Base-by-base conservation (phyloP, 371 early-diverging fungal genomes). In the Rhizopus delemar region DNA sequence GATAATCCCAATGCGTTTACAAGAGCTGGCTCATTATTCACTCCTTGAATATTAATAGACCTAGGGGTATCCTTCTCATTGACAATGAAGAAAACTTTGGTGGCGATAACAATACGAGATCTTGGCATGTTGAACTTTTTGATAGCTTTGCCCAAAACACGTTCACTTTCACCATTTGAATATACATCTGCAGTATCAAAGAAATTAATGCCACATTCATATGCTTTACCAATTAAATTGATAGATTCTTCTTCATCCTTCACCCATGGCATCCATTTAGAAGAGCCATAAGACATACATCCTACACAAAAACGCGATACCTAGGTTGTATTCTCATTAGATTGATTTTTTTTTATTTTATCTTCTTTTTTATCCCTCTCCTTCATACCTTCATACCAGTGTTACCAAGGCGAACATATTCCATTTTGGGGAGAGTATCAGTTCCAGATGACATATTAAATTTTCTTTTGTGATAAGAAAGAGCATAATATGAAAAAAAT, bases 151-250 rank as follows among this genome's bases (percentile, higher is more conserved):
- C 77, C 78, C 5, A 75, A 53, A 32, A 81, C 57, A 12, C 59
- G 43, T 45, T 78, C 81, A 33, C 69, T 69, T 50, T 63, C 63
- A n/a, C 78, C 78, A 43, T 69, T 69, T 9, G 65, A 60, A 43
- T 81, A 78, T 0, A 32, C 41, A 57, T 66, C 51, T 28, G 68
- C 69, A 0, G 70, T 74, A 46, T 69, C 76, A 53, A 71, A 76
- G 48, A 76, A 80, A 41, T 80, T 78, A 50, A 80, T 75, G 15
- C 82, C 76, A 38, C 68, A 65, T 34, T 78, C 73, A 53, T 69
- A 81, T 3, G 78, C 78, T 8, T 63, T 46, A 38, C 73, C 70
- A 31, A 82, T 77, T 46, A 81, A 31, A 4, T 66, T 56, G 31
- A 79, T 48, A 4, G 71, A 57, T 32, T 77, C 76, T 28, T 73